phyloP scores from a whole-genome alignment of 352 stramenopile genomes.

The Globisporangium canariense region DNA sequence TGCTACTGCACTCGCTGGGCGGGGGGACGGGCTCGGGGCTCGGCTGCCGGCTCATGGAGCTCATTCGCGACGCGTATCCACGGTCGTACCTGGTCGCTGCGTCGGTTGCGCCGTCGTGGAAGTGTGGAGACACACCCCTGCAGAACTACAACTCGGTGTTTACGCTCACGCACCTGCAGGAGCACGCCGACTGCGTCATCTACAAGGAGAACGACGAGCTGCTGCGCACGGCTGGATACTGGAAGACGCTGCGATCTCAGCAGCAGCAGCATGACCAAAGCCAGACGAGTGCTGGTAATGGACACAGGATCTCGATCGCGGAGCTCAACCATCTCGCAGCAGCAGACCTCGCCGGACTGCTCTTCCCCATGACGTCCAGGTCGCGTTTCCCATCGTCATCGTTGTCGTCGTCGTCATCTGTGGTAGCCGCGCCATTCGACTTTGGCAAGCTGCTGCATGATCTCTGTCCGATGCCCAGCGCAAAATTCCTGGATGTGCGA shows the following conservation, averaged over 20 bases:
- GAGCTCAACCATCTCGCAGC: constrained; percentile 64
- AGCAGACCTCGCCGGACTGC: constrained; percentile 52
- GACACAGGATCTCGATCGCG: constrained; percentile 33
- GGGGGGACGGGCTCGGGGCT: constrained; percentile 80
- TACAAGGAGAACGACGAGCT: constrained; percentile 89
- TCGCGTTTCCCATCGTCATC: background rate
- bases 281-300: too few relatives aligned
- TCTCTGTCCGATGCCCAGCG: constrained; percentile 47
- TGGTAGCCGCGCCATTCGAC: constrained; percentile 35
- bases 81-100: constrained; percentile 60
- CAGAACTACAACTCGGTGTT: constrained; percentile 88
- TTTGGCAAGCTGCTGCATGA: constrained; percentile 56
- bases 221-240: constrained; percentile 48
- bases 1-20: constrained; percentile 80
- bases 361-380: constrained; percentile 37
- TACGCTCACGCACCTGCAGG: constrained; percentile 61
- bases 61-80: constrained; percentile 75
- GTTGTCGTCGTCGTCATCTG: background rate
- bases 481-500: constrained; percentile 59
- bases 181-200: constrained; percentile 71
- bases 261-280: background rate
- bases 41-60: constrained; percentile 79
- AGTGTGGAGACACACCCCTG: constrained; percentile 65
- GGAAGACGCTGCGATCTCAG: constrained; percentile 29
- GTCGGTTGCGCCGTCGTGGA: constrained; percentile 64